Conservation (phyloP, 1,284 basidiomycete genomes). For the Cutaneotrichosporon cutaneum region DNA sequence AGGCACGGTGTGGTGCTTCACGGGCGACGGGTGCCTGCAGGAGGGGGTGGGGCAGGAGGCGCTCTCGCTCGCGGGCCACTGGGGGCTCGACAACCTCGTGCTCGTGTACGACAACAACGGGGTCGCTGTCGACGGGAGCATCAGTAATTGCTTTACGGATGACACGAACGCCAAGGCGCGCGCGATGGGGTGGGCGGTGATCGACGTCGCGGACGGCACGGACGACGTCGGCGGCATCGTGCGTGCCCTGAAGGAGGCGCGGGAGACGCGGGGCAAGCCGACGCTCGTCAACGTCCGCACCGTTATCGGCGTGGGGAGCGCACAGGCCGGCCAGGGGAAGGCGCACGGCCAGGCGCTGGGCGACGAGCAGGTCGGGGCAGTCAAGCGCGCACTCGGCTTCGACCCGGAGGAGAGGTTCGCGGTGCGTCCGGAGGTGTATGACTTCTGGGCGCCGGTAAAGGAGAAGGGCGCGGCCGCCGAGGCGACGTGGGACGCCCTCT, state of each 20-base stretch:
- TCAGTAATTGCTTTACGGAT: slow-evolving; percentile 38
- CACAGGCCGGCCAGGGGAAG: slow-evolving; percentile 24
- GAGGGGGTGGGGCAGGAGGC: slow-evolving; percentile 43
- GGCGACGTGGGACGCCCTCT: slow-evolving; percentile 26
- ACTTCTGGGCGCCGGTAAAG: slow-evolving; percentile 25
- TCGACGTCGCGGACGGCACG: slow-evolving; percentile 30
- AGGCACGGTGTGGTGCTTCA: slow-evolving; percentile 38
- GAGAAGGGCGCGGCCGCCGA: slow-evolving; percentile 21
- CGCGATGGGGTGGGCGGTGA: slow-evolving; percentile 34
- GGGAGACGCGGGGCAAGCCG: slow-evolving; percentile 26
- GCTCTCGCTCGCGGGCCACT: slow-evolving; percentile 37
- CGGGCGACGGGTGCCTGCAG: slow-evolving; percentile 43
- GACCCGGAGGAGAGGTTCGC: slow-evolving; percentile 26
- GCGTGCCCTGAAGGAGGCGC: slow-evolving; percentile 44
- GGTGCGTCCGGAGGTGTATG: slow-evolving; percentile 26
- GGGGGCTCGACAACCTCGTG: slow-evolving; percentile 38
- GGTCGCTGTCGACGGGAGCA: slow-evolving; percentile 38
- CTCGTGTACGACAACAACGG: slow-evolving; percentile 40
- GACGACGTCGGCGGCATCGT: slow-evolving; percentile 31
- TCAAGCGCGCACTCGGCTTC: slow-evolving; percentile 30
- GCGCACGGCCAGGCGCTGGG: slow-evolving; percentile 31
- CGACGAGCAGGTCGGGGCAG: slow-evolving; percentile 28
- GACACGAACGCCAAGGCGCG: slow-evolving; percentile 33
- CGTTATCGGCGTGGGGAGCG: slow-evolving; percentile 29
- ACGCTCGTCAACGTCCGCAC: slow-evolving; percentile 29